Percentiles rank a stretch among this genome's conserved stretches.
phyloP scores from a whole-genome alignment of 768 basidiomycete genomes.

The Agaricus subrufescens region DNA sequence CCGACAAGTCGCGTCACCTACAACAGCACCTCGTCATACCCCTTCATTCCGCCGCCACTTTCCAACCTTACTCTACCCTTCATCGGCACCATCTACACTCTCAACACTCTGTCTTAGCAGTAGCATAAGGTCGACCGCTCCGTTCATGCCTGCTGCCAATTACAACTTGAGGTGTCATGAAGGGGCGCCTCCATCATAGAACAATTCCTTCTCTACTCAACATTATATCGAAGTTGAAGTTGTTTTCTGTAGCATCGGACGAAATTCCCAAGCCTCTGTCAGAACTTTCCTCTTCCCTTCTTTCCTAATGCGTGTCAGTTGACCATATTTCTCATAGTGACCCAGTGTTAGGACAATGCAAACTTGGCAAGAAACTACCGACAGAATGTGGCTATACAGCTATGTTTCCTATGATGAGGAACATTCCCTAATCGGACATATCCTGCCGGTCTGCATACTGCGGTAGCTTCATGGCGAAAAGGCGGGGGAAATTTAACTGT shows the following conservation, averaged over 20 bases:
- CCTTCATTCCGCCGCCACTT: conserved; percentile 44
- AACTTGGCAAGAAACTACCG: conserved; percentile 76
- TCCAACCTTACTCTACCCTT: conserved; percentile 23
- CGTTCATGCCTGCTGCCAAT: conserved; percentile 39
- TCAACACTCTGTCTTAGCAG: neutral
- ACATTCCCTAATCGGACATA: conserved; percentile 71
- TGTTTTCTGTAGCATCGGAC: conserved; percentile 54
- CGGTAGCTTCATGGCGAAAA: conserved; percentile 45
- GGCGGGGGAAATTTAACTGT: conserved; percentile 48
- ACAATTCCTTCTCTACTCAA: conserved; percentile 82
- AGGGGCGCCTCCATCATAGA: conserved; percentile 88
- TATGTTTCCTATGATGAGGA: conserved; percentile 68
- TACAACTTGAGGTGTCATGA: conserved; percentile 61
- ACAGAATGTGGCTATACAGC: conserved; percentile 83
- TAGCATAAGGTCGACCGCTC: conserved; percentile 35
- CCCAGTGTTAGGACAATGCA: conserved; percentile 87
- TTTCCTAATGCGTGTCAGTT: neutral
- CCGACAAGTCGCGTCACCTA: conserved; percentile 57
- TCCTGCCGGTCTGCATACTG: conserved; percentile 46
- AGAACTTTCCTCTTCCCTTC: conserved; percentile 18
- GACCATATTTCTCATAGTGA: conserved; percentile 43
- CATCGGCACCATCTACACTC: conserved; percentile 16
- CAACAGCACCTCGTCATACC: conserved; percentile 66
- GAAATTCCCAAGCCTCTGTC: conserved; percentile 46
- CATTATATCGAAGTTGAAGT: conserved; percentile 73